Evolutionary conservation across 768 basidiomycete genomes (phyloP).

Genomic region (Lactarius tabidus): DNA sequence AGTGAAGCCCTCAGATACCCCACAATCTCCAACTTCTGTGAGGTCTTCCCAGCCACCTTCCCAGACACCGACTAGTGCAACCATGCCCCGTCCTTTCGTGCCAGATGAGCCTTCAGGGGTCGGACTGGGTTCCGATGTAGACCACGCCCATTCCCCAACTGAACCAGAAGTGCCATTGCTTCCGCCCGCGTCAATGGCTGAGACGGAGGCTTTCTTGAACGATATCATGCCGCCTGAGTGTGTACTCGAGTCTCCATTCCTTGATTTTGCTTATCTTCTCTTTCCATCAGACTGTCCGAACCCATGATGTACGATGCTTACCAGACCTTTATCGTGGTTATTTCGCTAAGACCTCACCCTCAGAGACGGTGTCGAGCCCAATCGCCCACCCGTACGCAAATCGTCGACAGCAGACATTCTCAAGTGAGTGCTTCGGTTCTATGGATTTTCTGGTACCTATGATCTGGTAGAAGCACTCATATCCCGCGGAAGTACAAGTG

Average conservation of each 20-base stretch:
- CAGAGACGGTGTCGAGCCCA: not conserved
- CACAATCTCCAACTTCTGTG: conserved; percentile 7
- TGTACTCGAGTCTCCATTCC: conserved; percentile 17
- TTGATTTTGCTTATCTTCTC: not conserved
- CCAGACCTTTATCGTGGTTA: not conserved
- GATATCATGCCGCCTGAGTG: conserved; percentile 42
- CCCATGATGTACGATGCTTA: conserved; percentile 13
- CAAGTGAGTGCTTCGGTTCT: conserved; percentile 10
- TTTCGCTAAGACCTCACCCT: not conserved
- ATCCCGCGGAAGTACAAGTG: conserved; percentile 61
- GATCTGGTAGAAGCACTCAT: conserved; percentile 35
- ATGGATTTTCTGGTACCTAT: conserved; percentile 1
- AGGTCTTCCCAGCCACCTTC: conserved; percentile 6
- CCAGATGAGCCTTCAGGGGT: not conserved
- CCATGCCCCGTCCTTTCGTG: not conserved
- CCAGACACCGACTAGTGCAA: conserved; percentile 1
- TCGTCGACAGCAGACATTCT: conserved; percentile 27
- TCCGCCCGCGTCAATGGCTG: conserved; percentile 21
- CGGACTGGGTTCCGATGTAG: not conserved
- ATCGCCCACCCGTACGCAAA: conserved; percentile 24
- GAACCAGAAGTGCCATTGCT: conserved; percentile 11
- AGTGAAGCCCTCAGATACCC: not conserved
- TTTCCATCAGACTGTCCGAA: conserved; percentile 5
- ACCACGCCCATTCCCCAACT: not conserved
- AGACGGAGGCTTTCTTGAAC: conserved; percentile 38